Evolutionary conservation across 805 yeast species (phyloP).

Genomic region (Torulaspora franciscae): DNA sequence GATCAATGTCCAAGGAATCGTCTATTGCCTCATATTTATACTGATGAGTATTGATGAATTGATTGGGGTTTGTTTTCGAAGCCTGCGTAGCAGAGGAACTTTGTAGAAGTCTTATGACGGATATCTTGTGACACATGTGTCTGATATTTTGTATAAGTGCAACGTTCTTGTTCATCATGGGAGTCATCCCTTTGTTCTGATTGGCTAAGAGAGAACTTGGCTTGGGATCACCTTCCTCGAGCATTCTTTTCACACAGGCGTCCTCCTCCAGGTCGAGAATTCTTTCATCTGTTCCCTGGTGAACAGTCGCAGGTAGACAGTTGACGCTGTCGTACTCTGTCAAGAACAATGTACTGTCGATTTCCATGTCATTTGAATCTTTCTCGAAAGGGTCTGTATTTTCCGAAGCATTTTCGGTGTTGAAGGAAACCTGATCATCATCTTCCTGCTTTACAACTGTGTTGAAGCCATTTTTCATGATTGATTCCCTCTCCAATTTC

Average conservation of each 20-base stretch:
- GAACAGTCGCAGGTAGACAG: constrained; percentile 64
- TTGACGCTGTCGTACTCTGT: constrained; percentile 83
- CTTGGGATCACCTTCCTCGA: constrained; percentile 38
- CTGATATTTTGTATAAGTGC: constrained; percentile 81
- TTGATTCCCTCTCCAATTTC: constrained; percentile 33
- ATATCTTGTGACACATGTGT: constrained; percentile 80
- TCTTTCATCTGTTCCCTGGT: constrained; percentile 49
- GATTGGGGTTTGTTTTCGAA: constrained; percentile 18
- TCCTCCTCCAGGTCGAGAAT: constrained; percentile 44
- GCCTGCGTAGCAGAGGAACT: constrained; percentile 24
- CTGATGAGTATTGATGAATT: constrained; percentile 21
- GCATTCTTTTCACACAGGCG: constrained; percentile 39
- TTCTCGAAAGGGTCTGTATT: constrained; percentile 34
- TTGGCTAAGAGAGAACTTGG: constrained; percentile 37
- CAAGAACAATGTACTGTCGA: constrained; percentile 55
- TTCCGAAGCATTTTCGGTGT: constrained; percentile 8
- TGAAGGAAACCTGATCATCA: constrained; percentile 14
- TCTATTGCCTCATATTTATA: constrained; percentile 43
- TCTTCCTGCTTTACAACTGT: constrained; percentile 36
- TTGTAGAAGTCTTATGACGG: constrained; percentile 86
- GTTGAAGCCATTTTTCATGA: constrained; percentile 40
- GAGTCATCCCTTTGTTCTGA: constrained; percentile 52
- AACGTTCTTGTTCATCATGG: constrained; percentile 60
- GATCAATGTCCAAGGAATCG: constrained; percentile 70
- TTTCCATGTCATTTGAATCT: constrained; percentile 43